These are phyloP conservation scores for Xerophyta viscosa DNA, from an alignment of 106 monocot genomes.

Conservation along the genomic window DNA sequence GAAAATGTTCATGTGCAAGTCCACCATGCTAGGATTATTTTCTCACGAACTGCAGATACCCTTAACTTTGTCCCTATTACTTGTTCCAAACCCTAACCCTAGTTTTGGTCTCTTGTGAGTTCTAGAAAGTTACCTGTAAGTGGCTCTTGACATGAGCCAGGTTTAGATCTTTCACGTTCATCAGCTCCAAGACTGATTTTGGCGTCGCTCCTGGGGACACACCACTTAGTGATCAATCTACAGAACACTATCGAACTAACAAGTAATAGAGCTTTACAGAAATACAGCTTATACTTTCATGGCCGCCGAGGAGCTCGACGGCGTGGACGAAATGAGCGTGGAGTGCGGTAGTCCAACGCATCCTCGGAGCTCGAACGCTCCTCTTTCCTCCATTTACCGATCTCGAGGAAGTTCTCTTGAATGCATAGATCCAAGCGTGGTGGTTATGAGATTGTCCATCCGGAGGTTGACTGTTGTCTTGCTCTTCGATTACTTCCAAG, in stretches of 20 bases:
- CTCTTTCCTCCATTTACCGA: slow-evolving; percentile 21
- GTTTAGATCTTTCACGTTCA: slow-evolving; percentile 77
- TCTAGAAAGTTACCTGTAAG: slow-evolving; percentile 34
- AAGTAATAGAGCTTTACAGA: no score
- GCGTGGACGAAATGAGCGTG: slow-evolving; percentile 66
- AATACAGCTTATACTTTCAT: slow-evolving; percentile 42
- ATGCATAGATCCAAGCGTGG: slow-evolving; percentile 28
- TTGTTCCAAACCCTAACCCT: slow-evolving; percentile 24
- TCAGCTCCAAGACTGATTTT: slow-evolving; percentile 70
- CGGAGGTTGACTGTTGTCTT: no score
- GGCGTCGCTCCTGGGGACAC: slow-evolving; percentile 49
- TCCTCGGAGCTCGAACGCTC: slow-evolving; percentile 50
- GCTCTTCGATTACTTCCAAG: no score
- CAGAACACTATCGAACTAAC: no score
- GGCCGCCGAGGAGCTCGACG: slow-evolving; percentile 67
- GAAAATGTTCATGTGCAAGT: background rate
- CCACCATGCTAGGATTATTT: background rate
- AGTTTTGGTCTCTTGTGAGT: background rate
- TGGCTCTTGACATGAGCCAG: slow-evolving; percentile 79
- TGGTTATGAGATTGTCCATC: background rate
- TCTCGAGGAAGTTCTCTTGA: slow-evolving; percentile 25
- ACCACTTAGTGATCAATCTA: no score
- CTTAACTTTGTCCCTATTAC: slow-evolving; percentile 35
- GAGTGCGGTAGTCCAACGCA: slow-evolving; percentile 63
- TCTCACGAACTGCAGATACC: slow-evolving; percentile 17